phyloP scores from a whole-genome alignment of 1,284 basidiomycete species.

The Tylopilus sp. region DNA sequence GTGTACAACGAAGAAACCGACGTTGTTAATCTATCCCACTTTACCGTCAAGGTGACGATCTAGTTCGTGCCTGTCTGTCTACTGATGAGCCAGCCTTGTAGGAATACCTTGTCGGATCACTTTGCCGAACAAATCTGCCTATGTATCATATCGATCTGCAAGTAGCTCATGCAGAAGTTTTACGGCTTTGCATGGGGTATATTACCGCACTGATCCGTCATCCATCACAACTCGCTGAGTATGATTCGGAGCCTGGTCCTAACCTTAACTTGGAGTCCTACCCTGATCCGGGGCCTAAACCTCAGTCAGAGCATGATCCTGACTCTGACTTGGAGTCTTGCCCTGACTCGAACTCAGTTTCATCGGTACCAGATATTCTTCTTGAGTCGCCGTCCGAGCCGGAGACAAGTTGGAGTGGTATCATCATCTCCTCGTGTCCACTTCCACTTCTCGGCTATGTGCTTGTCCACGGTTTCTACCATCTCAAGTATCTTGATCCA shows the following conservation, averaged over 20 bases:
- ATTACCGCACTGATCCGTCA: background rate
- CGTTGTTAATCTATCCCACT: constrained; percentile 1
- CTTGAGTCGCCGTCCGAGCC: too few relatives aligned
- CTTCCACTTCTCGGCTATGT: background rate
- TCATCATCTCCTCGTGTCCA: too few relatives aligned
- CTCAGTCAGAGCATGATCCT: too few relatives aligned
- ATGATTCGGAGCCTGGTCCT: too few relatives aligned
- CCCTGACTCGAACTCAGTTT: too few relatives aligned
- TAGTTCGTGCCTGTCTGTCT: background rate
- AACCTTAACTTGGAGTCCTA: too few relatives aligned
- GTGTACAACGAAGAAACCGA: background rate
- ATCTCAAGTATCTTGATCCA: background rate
- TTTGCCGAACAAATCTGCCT: background rate
- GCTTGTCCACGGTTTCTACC: background rate
- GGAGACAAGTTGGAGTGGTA: too few relatives aligned
- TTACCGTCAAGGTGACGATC: background rate
- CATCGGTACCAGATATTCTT: too few relatives aligned
- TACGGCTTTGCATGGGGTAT: background rate
- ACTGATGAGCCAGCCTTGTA: background rate
- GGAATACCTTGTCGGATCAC: background rate
- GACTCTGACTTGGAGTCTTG: too few relatives aligned
- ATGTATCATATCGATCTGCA: background rate
- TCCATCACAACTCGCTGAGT: background rate
- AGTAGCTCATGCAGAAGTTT: background rate
- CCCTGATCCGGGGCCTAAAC: too few relatives aligned